Conservation (phyloP, 108 stramenopile species). For the Pseudonitzschia multistriata region DNA sequence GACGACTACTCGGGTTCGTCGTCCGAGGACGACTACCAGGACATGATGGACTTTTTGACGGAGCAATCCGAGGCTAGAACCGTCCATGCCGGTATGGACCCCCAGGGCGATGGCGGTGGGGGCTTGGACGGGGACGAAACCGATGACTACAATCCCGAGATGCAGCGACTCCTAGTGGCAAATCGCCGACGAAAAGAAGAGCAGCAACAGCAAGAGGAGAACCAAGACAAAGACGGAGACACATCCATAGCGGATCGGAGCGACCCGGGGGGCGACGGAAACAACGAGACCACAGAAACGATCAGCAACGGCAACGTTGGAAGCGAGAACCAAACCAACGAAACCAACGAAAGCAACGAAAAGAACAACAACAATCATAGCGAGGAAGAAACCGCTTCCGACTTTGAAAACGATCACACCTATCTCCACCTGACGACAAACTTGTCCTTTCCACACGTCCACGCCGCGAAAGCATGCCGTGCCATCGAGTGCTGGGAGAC, state of each 20-base stretch:
- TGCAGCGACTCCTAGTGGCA: neutral
- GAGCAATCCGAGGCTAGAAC: conserved; percentile 3
- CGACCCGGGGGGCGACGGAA: neutral
- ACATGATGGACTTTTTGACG: neutral
- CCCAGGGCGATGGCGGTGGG: conserved; percentile 27
- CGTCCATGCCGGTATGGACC: conserved; percentile 17
- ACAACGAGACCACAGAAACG: conserved; percentile 13
- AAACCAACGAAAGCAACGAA: conserved; percentile 12
- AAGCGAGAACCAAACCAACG: too few relatives aligned
- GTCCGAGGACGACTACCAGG: neutral
- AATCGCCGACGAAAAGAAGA: neutral
- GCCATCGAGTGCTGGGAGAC: conserved; percentile 40
- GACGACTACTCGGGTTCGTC: neutral
- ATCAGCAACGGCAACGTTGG: conserved; percentile 12
- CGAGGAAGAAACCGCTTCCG: conserved; percentile 1
- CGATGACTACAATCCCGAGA: conserved; percentile 8
- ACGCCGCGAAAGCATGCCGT: conserved; percentile 49
- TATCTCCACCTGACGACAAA: conserved; percentile 51
- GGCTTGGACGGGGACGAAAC: neutral
- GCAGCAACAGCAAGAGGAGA: neutral
- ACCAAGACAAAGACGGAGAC: neutral
- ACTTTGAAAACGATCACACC: conserved; percentile 23
- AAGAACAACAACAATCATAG: conserved; percentile 3
- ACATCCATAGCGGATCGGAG: neutral
- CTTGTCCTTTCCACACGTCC: conserved; percentile 48